phyloP scores from a whole-genome alignment of 1,139 yeast genomes.

The Nakaseomyces sp. region DNA sequence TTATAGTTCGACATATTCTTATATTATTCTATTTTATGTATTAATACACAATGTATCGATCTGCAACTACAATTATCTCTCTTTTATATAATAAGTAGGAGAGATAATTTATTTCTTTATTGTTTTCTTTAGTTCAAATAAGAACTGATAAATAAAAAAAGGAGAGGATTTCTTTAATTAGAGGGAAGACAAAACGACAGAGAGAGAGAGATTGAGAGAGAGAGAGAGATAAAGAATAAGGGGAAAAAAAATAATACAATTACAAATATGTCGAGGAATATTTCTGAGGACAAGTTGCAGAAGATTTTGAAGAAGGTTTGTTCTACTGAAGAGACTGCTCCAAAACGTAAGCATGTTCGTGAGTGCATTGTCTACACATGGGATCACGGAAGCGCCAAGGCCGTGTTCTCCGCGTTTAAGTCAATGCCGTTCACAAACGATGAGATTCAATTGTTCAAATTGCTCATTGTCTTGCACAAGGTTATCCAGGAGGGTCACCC shows the following conservation, averaged over 20 bases:
- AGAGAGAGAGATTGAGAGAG: background rate
- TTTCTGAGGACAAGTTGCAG: slow-evolving; percentile 43
- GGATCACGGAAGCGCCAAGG: slow-evolving; percentile 84
- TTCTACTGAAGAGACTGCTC: slow-evolving; percentile 78
- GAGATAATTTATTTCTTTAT: too few species aligned
- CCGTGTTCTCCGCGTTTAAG: slow-evolving; percentile 68
- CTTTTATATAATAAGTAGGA: too few species aligned
- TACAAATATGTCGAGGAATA: slow-evolving; percentile 21
- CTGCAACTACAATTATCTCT: too few species aligned
- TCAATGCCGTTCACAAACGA: slow-evolving; percentile 72
- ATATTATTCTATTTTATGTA: too few species aligned
- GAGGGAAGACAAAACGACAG: too few species aligned
- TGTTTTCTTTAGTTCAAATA: too few species aligned
- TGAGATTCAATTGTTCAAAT: slow-evolving; percentile 78
- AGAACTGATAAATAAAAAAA: too few species aligned
- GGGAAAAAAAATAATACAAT: background rate
- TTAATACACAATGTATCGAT: too few species aligned
- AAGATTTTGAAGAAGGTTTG: slow-evolving; percentile 80
- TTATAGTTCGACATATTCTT: too few species aligned
- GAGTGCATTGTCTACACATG: slow-evolving; percentile 93
- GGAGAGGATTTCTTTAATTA: too few species aligned
- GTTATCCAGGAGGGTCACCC: slow-evolving; percentile 97
- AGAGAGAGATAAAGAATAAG: background rate
- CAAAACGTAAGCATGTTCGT: slow-evolving; percentile 89
- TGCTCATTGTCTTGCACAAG: slow-evolving; percentile 81